These are phyloP conservation scores for Leccinum boreale DNA, from an alignment of 768 basidiomycete genomes.

Conservation along the genomic window DNA sequence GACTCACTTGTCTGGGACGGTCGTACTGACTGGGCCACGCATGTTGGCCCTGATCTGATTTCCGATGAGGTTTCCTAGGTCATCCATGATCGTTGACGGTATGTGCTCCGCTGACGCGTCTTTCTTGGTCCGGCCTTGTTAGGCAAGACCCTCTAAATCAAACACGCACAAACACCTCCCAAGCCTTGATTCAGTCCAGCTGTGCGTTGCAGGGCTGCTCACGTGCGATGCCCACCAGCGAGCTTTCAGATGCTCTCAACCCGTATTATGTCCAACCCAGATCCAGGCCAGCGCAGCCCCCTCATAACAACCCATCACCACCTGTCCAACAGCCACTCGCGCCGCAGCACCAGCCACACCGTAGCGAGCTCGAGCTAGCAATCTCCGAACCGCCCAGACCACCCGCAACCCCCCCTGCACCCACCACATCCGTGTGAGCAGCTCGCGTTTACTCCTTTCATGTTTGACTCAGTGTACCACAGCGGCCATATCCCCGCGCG, in stretches of 20 bases:
- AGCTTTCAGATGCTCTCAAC: slow-evolving; percentile 78
- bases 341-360: slow-evolving; percentile 46
- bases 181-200: background rate
- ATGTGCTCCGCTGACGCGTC: slow-evolving; percentile 39
- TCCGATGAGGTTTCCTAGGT: slow-evolving; percentile 57
- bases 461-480: background rate
- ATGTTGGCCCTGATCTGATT: slow-evolving; percentile 43
- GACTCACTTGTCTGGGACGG: slow-evolving; percentile 73
- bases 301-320: slow-evolving; percentile 17
- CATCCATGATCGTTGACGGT: slow-evolving; percentile 21
- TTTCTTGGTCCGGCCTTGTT: slow-evolving; percentile 17
- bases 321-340: slow-evolving; percentile 30
- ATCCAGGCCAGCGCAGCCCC: slow-evolving; percentile 23
- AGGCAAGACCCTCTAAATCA: slow-evolving; percentile 25
- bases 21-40: slow-evolving; percentile 43
- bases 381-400: slow-evolving; percentile 42
- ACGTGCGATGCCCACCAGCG: slow-evolving; percentile 57
- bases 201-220: background rate
- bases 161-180: slow-evolving; percentile 29
- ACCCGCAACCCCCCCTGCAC: slow-evolving; percentile 19
- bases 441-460: background rate
- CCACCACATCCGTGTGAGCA: slow-evolving; percentile 38
- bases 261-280: slow-evolving; percentile 53
- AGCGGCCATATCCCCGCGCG: slow-evolving; percentile 13
- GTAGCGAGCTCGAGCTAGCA: slow-evolving; percentile 64